Evolutionary conservation across 1,139 yeast species (phyloP), one percentile per base, ranked within the genome.

Genomic region (Eremothecium coryli): DNA sequence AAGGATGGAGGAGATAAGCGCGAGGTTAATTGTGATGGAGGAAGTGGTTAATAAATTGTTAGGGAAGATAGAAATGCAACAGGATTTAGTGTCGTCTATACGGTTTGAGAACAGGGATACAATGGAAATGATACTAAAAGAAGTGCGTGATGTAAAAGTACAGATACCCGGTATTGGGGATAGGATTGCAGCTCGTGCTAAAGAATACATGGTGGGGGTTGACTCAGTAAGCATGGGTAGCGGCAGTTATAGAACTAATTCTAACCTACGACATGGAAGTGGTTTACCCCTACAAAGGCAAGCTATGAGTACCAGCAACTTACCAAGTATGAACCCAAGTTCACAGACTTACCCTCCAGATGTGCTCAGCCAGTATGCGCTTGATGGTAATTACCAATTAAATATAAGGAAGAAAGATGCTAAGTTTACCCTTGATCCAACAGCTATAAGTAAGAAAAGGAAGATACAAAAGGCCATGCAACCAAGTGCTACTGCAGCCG

Each of bases 1-100:
- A 37, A 43, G 56, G 27, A 44, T 54, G 52, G 58, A 54, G 31
- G 58, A 52, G 17, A 36, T 54, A 15, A 45, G 52, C 18, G 52
- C 51, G 4, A 41, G 58, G 32, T 32, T 54, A 39, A 48, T 52
- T 2, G 44, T 44, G 12, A 48, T 52, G 56, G 58, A 54, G 30
- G 53, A 52, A 31, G 45, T 44, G 40, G 48, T 53, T 15, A 40
- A 44, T 18, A 45, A 46, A 17, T 33, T 53, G 16, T 41, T 46
- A 23, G 38, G 38, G 23, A 45, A 42, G 13, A 34, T 52, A n/a
- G 47, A 43, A 11, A 40, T 38, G 18, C 48, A 44, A 29, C 39
- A 38, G n/a, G 14, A 33, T 9, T 28, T 44, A 10, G 39, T 44
- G 9, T 23, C 38, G 18, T 38, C 40, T 13, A 21, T 44, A 32